Evolutionary conservation across 2,329 filamentous ascomycete species (phyloP).

Genomic region (Aspergillus ustus): DNA sequence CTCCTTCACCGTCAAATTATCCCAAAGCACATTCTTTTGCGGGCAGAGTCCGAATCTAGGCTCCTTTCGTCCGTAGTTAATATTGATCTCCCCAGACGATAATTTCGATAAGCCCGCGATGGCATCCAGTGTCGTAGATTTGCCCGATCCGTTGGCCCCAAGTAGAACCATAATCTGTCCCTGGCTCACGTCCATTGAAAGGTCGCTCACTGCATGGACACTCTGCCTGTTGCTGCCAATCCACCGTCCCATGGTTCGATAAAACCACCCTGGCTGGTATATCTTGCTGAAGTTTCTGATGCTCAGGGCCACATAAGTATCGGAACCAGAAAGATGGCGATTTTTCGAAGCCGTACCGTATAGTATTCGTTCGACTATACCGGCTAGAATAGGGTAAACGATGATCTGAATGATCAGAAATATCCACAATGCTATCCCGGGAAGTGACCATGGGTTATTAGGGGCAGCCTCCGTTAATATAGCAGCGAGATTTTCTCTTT

Average conservation of each 20-base stretch:
- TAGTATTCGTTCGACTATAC: slow-evolving; percentile 71
- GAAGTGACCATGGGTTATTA: slow-evolving; percentile 67
- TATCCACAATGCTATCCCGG: slow-evolving; percentile 77
- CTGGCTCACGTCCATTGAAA: slow-evolving; percentile 71
- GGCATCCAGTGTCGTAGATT: slow-evolving; percentile 85
- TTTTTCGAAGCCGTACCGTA: slow-evolving; percentile 74
- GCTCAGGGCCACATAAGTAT: slow-evolving; percentile 64
- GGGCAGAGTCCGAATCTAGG: slow-evolving; percentile 86
- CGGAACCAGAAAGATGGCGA: slow-evolving; percentile 48
- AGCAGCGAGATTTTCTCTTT: slow-evolving; percentile 63
- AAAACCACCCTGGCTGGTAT: slow-evolving; percentile 70
- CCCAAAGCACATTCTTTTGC: slow-evolving; percentile 94
- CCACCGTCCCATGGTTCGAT: slow-evolving; percentile 50
- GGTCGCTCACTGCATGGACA: slow-evolving; percentile 76
- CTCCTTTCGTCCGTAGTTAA: slow-evolving; percentile 76
- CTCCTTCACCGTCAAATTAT: slow-evolving; percentile 82
- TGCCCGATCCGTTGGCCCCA: slow-evolving; percentile 88
- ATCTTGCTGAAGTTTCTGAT: slow-evolving; percentile 77
- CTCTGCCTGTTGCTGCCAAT: slow-evolving; percentile 61
- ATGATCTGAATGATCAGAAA: slow-evolving; percentile 79
- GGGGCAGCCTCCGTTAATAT: slow-evolving; percentile 68
- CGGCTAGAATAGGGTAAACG: slow-evolving; percentile 75
- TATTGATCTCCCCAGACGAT: slow-evolving; percentile 74
- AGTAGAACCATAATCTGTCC: slow-evolving; percentile 86
- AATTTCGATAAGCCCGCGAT: slow-evolving; percentile 82